Evolutionary conservation across 2,329 filamentous ascomycete genomes (phyloP), one percentile per base, ranked within the genome.

Genomic region (Cadophora sp.): DNA sequence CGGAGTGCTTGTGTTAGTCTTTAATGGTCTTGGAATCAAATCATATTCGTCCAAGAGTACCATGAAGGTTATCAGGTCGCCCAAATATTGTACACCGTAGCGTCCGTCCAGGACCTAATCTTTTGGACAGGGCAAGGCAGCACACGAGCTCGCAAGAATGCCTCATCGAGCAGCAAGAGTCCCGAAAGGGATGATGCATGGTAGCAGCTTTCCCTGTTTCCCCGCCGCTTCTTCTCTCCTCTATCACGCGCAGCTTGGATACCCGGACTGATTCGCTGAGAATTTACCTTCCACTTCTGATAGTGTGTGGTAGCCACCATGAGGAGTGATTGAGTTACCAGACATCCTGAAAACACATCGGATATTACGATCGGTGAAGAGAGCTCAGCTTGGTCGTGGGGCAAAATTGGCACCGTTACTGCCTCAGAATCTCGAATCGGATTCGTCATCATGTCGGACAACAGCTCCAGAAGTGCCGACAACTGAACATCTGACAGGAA

Each of bases 1-100:
- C 51, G 51, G 51, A 55, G 51, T 48, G 43, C 51, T 55, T 55
- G 51, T 55, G 26, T 55, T 55, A 31, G 51, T 31, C 51, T 26
- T 55, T 14, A n/a, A 29, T 31, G 24, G 14, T 27, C 26, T 53
- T 53, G 22, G 48, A 51, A 51, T 51, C 9, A 19, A 27, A 51
- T 26, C 11, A 8, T 51, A 51, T 51, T 51, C 22, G 48, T 51
- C 14, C 7, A 8, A 8, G 51, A 48, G 51, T 55, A 55, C 51
- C 27, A 6, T n/a, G 8, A 43, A 43, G 40, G 6, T 9, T 55
- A 29, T 14, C 51, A 55, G 26, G 51, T n/a, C 1, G 14, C 51
- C 51, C 24, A 19, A 29, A 53, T 53, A 53, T 27, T 27, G 11
- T 24, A 53, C 50, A 19, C 50, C 50, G 50, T 53, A 29, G 31